Conservation (phyloP, 805 yeast genomes). For the Saturnispora sekii region DNA sequence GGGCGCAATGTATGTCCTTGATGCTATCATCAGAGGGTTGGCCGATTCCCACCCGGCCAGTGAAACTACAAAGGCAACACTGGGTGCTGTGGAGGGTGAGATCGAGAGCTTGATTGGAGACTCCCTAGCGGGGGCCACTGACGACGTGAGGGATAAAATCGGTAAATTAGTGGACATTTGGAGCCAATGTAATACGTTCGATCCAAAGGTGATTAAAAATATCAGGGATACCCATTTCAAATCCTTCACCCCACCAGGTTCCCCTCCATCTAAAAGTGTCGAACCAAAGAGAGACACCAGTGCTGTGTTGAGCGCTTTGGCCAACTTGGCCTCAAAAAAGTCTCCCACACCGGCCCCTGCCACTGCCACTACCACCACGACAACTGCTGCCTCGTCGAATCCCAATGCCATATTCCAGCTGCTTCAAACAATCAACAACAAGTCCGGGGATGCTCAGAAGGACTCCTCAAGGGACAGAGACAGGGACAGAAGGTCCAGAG, state of each 20-base stretch:
- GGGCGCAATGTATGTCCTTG: constrained; percentile 85
- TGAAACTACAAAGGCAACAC: background rate
- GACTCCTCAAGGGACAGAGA: constrained; percentile 21
- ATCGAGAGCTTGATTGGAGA: constrained; percentile 54
- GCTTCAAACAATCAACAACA: constrained; percentile 40
- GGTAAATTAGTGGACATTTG: constrained; percentile 84
- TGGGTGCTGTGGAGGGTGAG: constrained; percentile 19
- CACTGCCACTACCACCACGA: constrained; percentile 24
- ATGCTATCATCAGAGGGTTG: constrained; percentile 81
- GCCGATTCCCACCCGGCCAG: constrained; percentile 49
- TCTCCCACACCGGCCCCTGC: constrained; percentile 21
- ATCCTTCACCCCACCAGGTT: constrained; percentile 63
- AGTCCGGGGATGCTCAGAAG: constrained; percentile 9
- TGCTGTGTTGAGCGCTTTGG: constrained; percentile 60
- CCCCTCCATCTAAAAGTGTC: constrained; percentile 37
- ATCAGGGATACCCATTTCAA: constrained; percentile 52
- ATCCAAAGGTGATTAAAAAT: constrained; percentile 40
- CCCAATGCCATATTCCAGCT: constrained; percentile 40
- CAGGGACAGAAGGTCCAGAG: constrained; percentile 21
- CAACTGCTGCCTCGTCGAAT: constrained; percentile 19
- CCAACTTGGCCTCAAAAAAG: constrained; percentile 47
- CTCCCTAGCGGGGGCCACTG: constrained; percentile 23
- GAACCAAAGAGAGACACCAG: constrained; percentile 38
- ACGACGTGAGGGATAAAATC: constrained; percentile 61
- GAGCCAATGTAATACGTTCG: constrained; percentile 78